Evolutionary conservation across 768 basidiomycete species (phyloP).

Genomic region (Auriculariales sp.): DNA sequence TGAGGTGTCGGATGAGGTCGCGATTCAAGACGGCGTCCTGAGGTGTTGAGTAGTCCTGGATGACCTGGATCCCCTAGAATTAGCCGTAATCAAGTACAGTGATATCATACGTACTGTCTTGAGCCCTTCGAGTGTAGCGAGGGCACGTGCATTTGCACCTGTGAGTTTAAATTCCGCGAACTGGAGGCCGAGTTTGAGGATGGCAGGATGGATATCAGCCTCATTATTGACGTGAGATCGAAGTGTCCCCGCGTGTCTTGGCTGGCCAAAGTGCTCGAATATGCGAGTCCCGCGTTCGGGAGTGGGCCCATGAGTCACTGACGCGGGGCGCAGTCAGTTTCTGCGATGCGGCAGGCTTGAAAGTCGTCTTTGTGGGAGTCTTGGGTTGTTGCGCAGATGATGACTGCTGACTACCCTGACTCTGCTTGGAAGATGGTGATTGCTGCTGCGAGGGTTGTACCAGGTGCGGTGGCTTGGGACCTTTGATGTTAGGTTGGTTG

Average conservation of each 20-base stretch:
- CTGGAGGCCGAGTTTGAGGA: conserved; percentile 74
- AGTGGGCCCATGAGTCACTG: conserved; percentile 19
- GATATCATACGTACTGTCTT: conserved; percentile 50
- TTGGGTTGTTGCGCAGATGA: too few species aligned
- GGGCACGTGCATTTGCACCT: conserved; percentile 91
- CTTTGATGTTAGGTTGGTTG: too few species aligned
- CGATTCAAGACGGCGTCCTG: conserved; percentile 75
- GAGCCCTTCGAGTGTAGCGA: conserved; percentile 82
- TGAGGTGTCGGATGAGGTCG: conserved; percentile 83
- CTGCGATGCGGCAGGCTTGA: conserved; percentile 2
- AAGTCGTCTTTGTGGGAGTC: too few species aligned
- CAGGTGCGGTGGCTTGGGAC: conserved; percentile 21
- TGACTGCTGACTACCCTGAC: not conserved
- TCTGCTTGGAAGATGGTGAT: conserved; percentile 5
- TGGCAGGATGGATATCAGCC: conserved; percentile 82
- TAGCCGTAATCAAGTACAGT: not conserved
- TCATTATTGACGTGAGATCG: conserved; percentile 36
- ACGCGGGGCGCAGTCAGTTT: conserved; percentile 12
- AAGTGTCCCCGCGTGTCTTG: conserved; percentile 27
- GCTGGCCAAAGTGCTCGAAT: conserved; percentile 75
- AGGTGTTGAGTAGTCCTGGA: conserved; percentile 81
- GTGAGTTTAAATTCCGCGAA: conserved; percentile 87
- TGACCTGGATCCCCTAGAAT: conserved; percentile 41
- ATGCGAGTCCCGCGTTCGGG: conserved; percentile 58
- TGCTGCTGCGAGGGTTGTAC: conserved; percentile 4